phyloP scores from a whole-genome alignment of 2,329 filamentous ascomycete genomes.

The Colletotrichum karsti region DNA sequence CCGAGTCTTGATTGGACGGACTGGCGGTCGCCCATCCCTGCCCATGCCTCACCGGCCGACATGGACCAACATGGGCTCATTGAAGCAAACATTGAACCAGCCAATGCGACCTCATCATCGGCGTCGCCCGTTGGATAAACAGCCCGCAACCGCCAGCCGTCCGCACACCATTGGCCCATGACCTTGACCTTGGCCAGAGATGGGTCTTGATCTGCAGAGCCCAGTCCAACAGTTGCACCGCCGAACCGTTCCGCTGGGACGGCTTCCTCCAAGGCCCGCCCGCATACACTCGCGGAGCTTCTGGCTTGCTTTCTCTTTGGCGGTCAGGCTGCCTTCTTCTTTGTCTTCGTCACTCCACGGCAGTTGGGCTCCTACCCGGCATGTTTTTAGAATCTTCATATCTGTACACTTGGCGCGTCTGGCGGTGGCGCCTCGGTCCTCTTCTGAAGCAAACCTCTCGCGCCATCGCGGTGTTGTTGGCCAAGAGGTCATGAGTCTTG shows the following conservation, averaged over 20 bases:
- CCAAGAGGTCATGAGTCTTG: background rate
- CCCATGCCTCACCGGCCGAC: slow-evolving; percentile 12
- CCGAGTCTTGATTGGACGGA: slow-evolving; percentile 1
- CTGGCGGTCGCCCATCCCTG: too few relatives aligned
- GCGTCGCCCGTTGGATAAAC: slow-evolving; percentile 17
- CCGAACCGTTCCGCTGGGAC: slow-evolving; percentile 28
- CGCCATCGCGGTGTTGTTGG: background rate
- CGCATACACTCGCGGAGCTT: background rate
- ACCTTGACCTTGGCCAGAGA: background rate
- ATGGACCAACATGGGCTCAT: slow-evolving; percentile 17
- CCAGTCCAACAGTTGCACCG: slow-evolving; percentile 26
- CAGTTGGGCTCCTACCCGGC: background rate
- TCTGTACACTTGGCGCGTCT: slow-evolving; percentile 5
- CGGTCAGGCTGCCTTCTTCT: background rate
- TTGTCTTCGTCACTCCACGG: background rate
- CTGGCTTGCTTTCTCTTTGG: background rate
- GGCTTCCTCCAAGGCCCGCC: slow-evolving; percentile 8
- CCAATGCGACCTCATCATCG: slow-evolving; percentile 19
- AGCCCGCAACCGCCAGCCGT: slow-evolving; percentile 14
- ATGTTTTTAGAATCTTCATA: background rate
- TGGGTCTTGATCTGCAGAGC: slow-evolving; percentile 25
- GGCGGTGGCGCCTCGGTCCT: background rate
- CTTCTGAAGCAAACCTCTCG: background rate
- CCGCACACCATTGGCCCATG: slow-evolving; percentile 4
- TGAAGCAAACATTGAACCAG: slow-evolving; percentile 4